Base-by-base conservation (phyloP, 2,329 filamentous ascomycete species). In the Xylaria sp. region DNA sequence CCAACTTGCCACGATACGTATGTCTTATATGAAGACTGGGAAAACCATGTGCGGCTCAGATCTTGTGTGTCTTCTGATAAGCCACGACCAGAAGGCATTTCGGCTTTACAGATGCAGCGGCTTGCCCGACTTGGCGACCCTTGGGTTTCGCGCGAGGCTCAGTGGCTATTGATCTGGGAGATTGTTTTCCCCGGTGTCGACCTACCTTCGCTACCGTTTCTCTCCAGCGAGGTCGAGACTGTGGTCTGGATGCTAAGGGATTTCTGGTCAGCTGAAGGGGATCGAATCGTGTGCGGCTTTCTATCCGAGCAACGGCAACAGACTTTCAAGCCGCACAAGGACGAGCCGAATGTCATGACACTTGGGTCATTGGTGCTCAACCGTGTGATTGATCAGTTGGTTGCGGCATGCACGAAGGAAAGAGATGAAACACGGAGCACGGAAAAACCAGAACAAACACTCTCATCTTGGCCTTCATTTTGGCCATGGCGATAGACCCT, bases 101-200 rank as follows among this genome's bases (percentile, higher is more conserved):
- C 69, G 1, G 18, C 52, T 30, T 53, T 67, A n/a, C 72, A 74
- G 62, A 56, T 70, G 61, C 70, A 72, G 34, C 66, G 65, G 45
- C 65, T 74, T 7, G 65, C 66, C n/a, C 57, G 46, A 25, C 60
- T 45, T 2, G 39, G 28, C 4, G 62, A 69, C 8, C 13, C 53
- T 15, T 28, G 63, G 61, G 41, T 63, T 59, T 65, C 67, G 13
- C 56, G 23, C 7, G 63, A 68, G 15, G 23, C 67, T 0, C 72
- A 70, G 67, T 74, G 72, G 72, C 32, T 70, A 15, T 62, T 56
- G 12, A 58, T 74, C 32, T 74, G 72, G 72, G 64, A 61, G 10
- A 71, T 68, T 4, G 68, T 72, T 0, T 74, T 73, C 15, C 72
- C 72, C 5, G 58, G 70, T 4, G 57, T 39, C 12, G 55, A 63